Conservation (phyloP, 139 green algal genomes). For the Mychonastes homosphaera region DNA sequence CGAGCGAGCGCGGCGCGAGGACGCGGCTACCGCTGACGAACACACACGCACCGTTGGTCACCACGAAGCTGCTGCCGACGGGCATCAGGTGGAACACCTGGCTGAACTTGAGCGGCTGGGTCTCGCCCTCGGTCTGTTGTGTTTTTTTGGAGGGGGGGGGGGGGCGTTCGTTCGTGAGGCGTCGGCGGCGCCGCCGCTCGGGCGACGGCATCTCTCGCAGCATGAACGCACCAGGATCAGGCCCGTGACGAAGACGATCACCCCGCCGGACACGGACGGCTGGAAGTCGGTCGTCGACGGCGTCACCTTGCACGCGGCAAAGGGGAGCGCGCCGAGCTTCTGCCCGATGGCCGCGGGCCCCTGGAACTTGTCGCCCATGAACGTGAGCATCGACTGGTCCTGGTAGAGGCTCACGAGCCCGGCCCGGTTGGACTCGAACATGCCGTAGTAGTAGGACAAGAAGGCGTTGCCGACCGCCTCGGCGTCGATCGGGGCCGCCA, state of each 20-base stretch:
- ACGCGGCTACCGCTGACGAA: too few species aligned
- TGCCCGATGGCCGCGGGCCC: conserved; percentile 51
- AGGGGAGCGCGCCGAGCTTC: conserved; percentile 72
- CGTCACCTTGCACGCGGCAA: conserved; percentile 64
- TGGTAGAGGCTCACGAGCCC: conserved; percentile 72
- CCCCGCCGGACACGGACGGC: conserved; percentile 59
- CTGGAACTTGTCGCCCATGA: conserved; percentile 70
- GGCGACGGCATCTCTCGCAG: too few species aligned
- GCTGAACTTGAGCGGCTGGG: conserved; percentile 77
- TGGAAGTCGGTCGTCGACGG: conserved; percentile 69
- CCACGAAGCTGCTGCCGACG: conserved; percentile 52
- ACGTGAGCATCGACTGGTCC: conserved; percentile 71
- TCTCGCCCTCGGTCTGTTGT: conserved; percentile 65
- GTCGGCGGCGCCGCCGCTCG: too few species aligned
- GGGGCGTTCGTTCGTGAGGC: too few species aligned
- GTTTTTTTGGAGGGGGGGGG: neutral
- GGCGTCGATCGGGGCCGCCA: too few species aligned
- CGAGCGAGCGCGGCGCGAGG: too few species aligned
- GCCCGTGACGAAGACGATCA: conserved; percentile 84
- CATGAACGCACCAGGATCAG: conserved; percentile 50
- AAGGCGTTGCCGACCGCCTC: too few species aligned
- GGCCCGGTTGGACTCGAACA: conserved; percentile 76
- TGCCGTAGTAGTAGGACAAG: conserved; percentile 87
- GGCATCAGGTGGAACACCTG: conserved; percentile 84
- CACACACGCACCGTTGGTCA: conserved; percentile 85